Percentiles rank a stretch among this genome's conserved stretches.
These are phyloP conservation scores for Wickerhamiella nectarea DNA, from an alignment of 805 yeast genomes.

Conservation along the genomic window DNA sequence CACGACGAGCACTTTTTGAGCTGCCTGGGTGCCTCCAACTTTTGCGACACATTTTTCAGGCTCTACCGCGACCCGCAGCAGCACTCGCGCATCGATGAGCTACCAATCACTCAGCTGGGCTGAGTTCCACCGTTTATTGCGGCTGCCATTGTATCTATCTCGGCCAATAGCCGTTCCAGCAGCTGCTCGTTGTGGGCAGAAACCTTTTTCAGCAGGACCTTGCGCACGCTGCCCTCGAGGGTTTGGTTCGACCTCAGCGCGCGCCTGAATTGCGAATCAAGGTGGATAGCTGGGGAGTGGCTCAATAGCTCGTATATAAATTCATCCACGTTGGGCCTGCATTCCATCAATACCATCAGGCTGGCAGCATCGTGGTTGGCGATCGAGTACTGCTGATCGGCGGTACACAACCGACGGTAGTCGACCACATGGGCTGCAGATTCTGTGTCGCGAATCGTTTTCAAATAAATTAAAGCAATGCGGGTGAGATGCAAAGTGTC, in stretches of 20 bases:
- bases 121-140: background rate
- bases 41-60: constrained; percentile 76
- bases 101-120: constrained; percentile 21
- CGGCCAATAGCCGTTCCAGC: background rate
- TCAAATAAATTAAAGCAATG: constrained; percentile 11
- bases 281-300: background rate
- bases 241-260: background rate
- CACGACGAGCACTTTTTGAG: constrained; percentile 87
- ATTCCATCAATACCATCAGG: background rate
- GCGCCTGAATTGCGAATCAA: background rate
- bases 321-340: background rate
- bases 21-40: constrained; percentile 71
- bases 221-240: background rate
- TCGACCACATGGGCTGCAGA: constrained; percentile 4
- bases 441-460: constrained; percentile 1
- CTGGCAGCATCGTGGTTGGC: constrained; percentile 4
- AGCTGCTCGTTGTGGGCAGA: background rate
- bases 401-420: constrained; percentile 2
- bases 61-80: constrained; percentile 71
- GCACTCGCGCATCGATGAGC: constrained; percentile 56
- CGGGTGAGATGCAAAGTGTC: constrained; percentile 15
- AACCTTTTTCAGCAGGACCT: background rate
- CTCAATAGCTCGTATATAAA: background rate
- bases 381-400: background rate
- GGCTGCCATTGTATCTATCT: background rate